Conservation (phyloP, 345 rosid genomes). For the Gossypium ekmanianum region DNA sequence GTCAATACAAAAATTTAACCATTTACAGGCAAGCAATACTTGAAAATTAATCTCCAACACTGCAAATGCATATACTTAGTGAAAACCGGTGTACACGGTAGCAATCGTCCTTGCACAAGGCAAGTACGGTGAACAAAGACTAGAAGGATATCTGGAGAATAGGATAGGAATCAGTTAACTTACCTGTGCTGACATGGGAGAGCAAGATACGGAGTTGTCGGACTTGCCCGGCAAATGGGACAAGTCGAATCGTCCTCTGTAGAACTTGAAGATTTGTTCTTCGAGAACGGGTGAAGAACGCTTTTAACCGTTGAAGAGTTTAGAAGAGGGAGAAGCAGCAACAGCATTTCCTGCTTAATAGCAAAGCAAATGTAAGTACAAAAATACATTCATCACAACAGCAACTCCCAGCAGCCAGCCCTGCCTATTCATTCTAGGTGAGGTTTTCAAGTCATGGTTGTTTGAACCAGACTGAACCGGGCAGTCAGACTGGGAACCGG, state of each 20-base stretch:
- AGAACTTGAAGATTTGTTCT: constrained; percentile 64
- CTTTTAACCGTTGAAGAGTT: constrained; percentile 79
- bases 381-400: constrained; percentile 1
- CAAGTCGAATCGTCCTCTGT: constrained; percentile 55
- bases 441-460: neutral
- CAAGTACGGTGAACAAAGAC: neutral
- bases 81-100: neutral
- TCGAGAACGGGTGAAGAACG: constrained; percentile 75
- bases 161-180: constrained; percentile 10
- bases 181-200: constrained; percentile 98
- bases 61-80: neutral
- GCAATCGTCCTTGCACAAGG: neutral
- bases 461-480: no score
- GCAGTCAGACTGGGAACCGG: no score
- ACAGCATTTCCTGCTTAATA: constrained; percentile 77
- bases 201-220: constrained; percentile 81
- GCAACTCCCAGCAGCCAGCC: neutral
- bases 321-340: constrained; percentile 95
- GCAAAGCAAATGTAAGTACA: neutral
- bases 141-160: neutral
- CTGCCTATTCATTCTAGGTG: neutral
- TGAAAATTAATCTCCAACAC: neutral
- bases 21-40: neutral
- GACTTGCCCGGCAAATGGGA: constrained; percentile 77
- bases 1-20: constrained; percentile 24